Evolutionary conservation across 2,329 filamentous ascomycete species (phyloP).

Genomic region (Teratosphaeria gauchensis): DNA sequence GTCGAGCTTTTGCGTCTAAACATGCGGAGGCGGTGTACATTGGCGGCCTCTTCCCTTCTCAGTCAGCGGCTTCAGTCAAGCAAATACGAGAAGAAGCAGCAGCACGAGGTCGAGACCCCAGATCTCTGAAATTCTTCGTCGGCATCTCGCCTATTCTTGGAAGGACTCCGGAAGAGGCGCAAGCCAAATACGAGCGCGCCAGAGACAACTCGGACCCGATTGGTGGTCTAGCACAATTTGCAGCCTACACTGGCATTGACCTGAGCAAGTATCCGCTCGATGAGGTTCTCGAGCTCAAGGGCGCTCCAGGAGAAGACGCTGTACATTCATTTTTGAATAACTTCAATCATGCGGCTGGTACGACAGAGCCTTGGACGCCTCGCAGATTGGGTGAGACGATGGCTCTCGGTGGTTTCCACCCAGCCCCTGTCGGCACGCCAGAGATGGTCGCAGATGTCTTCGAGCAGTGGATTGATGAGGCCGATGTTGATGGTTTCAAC

Average conservation of each 20-base stretch:
- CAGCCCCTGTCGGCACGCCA: constrained; percentile 57
- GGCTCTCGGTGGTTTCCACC: constrained; percentile 57
- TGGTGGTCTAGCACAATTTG: constrained; percentile 60
- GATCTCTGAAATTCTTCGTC: constrained; percentile 57
- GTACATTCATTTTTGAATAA: constrained; percentile 29
- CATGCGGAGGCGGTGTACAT: constrained; percentile 61
- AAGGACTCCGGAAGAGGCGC: constrained; percentile 55
- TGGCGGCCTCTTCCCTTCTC: constrained; percentile 32
- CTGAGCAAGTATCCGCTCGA: constrained; percentile 52
- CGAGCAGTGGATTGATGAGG: constrained; percentile 56
- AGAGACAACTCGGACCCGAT: constrained; percentile 53
- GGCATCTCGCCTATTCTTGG: constrained; percentile 58
- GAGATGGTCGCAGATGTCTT: constrained; percentile 55
- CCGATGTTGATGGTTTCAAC: constrained; percentile 67
- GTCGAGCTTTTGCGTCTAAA: constrained; percentile 57
- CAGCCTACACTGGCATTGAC: constrained; percentile 65
- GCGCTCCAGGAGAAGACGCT: constrained; percentile 45
- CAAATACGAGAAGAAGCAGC: constrained; percentile 35
- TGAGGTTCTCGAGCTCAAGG: constrained; percentile 49
- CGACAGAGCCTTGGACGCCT: constrained; percentile 51
- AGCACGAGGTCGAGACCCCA: constrained; percentile 47
- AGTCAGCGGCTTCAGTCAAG: constrained; percentile 42
- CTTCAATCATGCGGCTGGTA: not conserved
- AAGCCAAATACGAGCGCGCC: constrained; percentile 53
- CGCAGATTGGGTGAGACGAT: constrained; percentile 59